phyloP scores from a whole-genome alignment of 805 yeast genomes.

The Candida endomychidarum region DNA sequence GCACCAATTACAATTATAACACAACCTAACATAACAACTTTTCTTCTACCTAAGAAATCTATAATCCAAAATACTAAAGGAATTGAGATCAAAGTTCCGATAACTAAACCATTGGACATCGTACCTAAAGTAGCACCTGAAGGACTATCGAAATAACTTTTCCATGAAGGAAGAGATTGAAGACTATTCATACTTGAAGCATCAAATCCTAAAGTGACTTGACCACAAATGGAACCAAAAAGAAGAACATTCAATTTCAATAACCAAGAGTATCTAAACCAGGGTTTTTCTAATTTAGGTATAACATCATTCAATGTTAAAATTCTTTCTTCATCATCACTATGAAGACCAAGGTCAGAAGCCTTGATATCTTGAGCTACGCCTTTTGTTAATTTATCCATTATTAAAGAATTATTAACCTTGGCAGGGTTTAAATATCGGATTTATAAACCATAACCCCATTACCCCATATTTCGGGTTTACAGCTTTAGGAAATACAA shows the following conservation, averaged over 20 bases:
- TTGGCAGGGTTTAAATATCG: no score
- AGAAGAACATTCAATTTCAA: conserved; percentile 13
- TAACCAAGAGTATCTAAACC: conserved; percentile 13
- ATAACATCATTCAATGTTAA: conserved; percentile 12
- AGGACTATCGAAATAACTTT: conserved; percentile 39
- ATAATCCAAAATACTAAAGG: conserved; percentile 20
- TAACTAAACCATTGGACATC: conserved; percentile 36
- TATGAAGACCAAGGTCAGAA: no score
- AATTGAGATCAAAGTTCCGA: conserved; percentile 36
- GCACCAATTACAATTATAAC: conserved; percentile 28
- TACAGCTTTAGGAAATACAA: no score
- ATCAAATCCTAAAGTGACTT: conserved; percentile 27
- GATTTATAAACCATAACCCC: no score
- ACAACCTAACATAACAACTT: conserved; percentile 22
- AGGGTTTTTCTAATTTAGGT: conserved; percentile 13
- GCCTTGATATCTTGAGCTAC: no score
- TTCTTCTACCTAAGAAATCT: conserved; percentile 43
- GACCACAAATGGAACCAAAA: conserved; percentile 12
- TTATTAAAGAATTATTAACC: no score
- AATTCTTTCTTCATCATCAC: no score
- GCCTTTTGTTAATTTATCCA: no score
- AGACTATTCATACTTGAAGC: conserved; percentile 50
- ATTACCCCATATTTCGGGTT: no score
- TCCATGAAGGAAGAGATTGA: conserved; percentile 44
- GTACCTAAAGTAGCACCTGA: conserved; percentile 38